A percentile compares a stretch with the other conserved stretches of the same genome.
Evolutionary conservation across 2,329 filamentous ascomycete species (phyloP).

Genomic region (Trichoderma afroharzianum): DNA sequence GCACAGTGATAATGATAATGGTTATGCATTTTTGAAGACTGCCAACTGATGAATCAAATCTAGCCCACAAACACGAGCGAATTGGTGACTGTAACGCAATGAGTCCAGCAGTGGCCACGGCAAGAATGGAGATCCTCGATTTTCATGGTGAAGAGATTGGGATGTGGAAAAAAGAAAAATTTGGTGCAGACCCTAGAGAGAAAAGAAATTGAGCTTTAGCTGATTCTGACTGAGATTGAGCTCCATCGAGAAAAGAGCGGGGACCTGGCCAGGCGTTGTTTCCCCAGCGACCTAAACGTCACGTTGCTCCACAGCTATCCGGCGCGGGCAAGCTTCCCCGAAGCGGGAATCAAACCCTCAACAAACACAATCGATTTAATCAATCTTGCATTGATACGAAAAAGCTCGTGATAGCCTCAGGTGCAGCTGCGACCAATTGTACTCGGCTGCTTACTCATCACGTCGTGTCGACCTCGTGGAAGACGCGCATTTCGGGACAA

Average conservation of each 20-base stretch:
- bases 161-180: conserved; percentile 18
- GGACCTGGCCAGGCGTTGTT: conserved; percentile 21
- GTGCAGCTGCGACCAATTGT: background rate
- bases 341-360: background rate
- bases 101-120: background rate
- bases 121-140: background rate
- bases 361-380: conserved; percentile 1
- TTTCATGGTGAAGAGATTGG: background rate
- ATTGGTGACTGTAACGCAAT: background rate
- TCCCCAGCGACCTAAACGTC: conserved; percentile 31
- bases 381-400: background rate
- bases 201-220: conserved; percentile 13
- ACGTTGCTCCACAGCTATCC: conserved; percentile 19
- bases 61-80: background rate
- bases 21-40: conserved; percentile 1
- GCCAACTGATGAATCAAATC: background rate
- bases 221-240: background rate
- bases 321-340: conserved; percentile 6
- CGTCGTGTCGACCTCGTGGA: background rate
- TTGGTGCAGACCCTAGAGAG: conserved; percentile 3
- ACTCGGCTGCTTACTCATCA: background rate
- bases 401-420: background rate
- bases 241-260: conserved; percentile 13
- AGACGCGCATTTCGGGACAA: background rate
- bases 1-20: conserved; percentile 7